phyloP scores from a whole-genome alignment of 2,329 filamentous ascomycete species.

The Neofusicoccum umdonicola region DNA sequence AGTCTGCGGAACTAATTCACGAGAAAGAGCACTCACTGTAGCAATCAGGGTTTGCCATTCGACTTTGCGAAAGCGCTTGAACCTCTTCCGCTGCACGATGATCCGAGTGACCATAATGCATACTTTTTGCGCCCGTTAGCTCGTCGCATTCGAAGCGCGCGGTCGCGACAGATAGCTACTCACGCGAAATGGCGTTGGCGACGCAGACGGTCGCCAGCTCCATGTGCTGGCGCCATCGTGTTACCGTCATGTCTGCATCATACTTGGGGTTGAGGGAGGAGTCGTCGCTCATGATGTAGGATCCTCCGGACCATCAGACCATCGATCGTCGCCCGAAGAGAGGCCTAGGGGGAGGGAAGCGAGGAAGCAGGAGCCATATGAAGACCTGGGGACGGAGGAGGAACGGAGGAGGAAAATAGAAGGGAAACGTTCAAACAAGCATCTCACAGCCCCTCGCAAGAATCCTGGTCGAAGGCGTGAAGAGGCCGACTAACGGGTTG shows the following conservation, averaged over 20 bases:
- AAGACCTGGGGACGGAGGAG: conserved; percentile 2
- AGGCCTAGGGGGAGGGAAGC: background rate
- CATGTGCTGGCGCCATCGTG: conserved; percentile 13
- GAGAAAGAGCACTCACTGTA: background rate
- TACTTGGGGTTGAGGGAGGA: conserved; percentile 10
- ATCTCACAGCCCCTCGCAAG: conserved; percentile 6
- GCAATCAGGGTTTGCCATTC: conserved; percentile 3
- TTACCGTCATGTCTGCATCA: conserved; percentile 5
- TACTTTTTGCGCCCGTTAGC: background rate
- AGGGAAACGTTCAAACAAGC: conserved; percentile 12
- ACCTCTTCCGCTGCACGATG: conserved; percentile 15
- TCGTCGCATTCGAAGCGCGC: background rate
- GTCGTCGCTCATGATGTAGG: conserved; percentile 12
- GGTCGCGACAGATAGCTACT: background rate
- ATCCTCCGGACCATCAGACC: background rate
- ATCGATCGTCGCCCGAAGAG: conserved; percentile 4
- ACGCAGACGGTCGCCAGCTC: conserved; percentile 14
- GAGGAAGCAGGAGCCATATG: conserved; percentile 8
- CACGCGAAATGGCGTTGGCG: conserved; percentile 11
- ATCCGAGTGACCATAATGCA: conserved; percentile 6
- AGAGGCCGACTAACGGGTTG: conserved; percentile 13
- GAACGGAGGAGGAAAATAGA: background rate
- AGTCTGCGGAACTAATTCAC: background rate
- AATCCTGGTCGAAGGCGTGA: background rate
- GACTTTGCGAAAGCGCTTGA: conserved; percentile 15